Evolutionary conservation across 768 basidiomycete genomes (phyloP), one percentile per base, ranked within the genome.

Genomic region (Cystobasidium ongulense): DNA sequence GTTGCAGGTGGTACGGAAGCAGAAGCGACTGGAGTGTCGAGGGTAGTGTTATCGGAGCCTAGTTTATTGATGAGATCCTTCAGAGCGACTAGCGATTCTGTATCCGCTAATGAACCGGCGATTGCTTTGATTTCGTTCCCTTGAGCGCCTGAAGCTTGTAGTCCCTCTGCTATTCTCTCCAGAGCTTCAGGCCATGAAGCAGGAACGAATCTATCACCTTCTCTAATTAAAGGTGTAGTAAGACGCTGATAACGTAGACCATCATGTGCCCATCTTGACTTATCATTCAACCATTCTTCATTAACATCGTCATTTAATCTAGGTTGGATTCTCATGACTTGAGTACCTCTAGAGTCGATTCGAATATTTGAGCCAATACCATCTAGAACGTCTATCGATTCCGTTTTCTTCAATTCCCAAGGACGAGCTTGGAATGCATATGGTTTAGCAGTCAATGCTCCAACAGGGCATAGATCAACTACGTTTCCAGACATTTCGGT

Each of bases 261-360:
- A 78, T 99, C 96, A 81, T 93, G 90, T 0, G 95, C 90, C 81
- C 92, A 93, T 72, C 96, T 90, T 1, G 95, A 93, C 86, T 99
- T 99, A 85, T 99, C 96, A 81, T 86, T 92, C 81, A 99, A 95
- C 96, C 96, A 98, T 82, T 99, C 96, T 84, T 99, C 96, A 81
- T 99, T 99, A 76, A 99, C 88, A 77, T 96, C 91, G 81, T 98
- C 96, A 80, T 97, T 98, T 63, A 91, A 90, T 79, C 90, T 87
- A 0, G 96, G 96, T 80, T 96, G 93, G 77, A 99, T 86, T 63
- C 96, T 89, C 94, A 98, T 98, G 76, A 98, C 95, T 81, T 91
- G 88, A 3, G 95, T 89, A 46, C 93, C 93, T 39, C 95, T 87
- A 41, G 94, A 94, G 81, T 99, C 94, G 70, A 99, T 85, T 54